Evolutionary conservation across 1,284 basidiomycete genomes (phyloP), one percentile per base, ranked within the genome.

Genomic region (Cutaneotrichosporon spelunceum): DNA sequence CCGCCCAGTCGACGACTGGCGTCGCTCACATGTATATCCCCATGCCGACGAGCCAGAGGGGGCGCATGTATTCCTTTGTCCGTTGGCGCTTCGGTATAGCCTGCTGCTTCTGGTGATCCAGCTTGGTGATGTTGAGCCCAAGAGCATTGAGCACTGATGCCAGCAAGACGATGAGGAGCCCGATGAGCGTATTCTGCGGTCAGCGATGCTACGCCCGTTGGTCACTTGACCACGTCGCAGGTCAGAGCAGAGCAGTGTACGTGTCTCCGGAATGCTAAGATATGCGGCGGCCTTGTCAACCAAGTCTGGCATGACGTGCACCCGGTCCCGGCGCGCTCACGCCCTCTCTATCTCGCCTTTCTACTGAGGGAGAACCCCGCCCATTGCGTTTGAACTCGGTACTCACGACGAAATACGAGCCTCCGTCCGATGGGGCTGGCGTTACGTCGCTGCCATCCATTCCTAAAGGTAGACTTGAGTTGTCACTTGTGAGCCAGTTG

Each of bases 11-110:
- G 21, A 33, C 34, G n/a, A 19, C 34, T 33, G 30, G 4, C 30
- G 30, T 11, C 13, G 60, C 78, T 72, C 65, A 79, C 75, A 79
- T 79, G 61, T 79, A 79, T 57, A 72, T 74, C 3, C 75, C 71
- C 78, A 80, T 79, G 10, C 79, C 79, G 3, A 66, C 72, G 1
- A 79, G 60, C 79, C 79, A 80, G 34, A 78, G 53, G n/a, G 76
- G 63, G 21, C 79, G 63, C 60, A 78, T 61, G 47, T 71, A 79
- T 50, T 79, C 77, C 57, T 70, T 68, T 67, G 66, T 68, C 27
- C 78, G 59, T 59, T 75, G 68, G 13, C 68, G 47, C 61, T 71
- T 74, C 21, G 78, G 77, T 53, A 79, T 68, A 5, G 42, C 58
- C 50, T 74, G 72, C 57, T 76, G 74, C 49, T 72, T 60, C 47